Conservation (phyloP, 176 grass and related monocot genomes). For the Oryza punctata region DNA sequence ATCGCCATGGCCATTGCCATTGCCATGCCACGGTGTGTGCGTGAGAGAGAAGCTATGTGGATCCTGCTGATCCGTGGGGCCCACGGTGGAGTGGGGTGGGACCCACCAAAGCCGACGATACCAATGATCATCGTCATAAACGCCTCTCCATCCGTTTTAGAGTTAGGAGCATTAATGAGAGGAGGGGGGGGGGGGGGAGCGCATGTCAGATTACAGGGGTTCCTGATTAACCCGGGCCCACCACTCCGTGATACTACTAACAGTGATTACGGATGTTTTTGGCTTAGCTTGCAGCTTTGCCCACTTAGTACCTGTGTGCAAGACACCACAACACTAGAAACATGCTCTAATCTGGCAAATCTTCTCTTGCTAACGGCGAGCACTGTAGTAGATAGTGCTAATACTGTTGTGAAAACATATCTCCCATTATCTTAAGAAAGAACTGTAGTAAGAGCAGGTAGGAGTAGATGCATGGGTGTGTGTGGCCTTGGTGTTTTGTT, state of each 20-base stretch:
- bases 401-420: too few species aligned
- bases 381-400: neutral
- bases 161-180: neutral
- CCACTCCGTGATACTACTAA: neutral
- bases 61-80: neutral
- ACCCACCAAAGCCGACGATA: neutral
- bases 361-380: neutral
- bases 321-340: neutral
- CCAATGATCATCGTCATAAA: neutral
- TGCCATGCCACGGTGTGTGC: neutral
- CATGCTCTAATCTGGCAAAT: neutral
- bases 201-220: neutral
- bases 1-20: too few species aligned
- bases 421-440: too few species aligned
- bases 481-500: conserved; percentile 37
- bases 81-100: neutral
- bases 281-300: neutral
- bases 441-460: neutral
- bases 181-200: neutral
- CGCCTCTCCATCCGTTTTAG: neutral
- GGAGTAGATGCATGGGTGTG: conserved; percentile 2
- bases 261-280: conserved; percentile 10
- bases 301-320: neutral
- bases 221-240: neutral
- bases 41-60: neutral